These are phyloP conservation scores for Garcia nutans DNA, from an alignment of 345 rosid species.

Conservation along the genomic window DNA sequence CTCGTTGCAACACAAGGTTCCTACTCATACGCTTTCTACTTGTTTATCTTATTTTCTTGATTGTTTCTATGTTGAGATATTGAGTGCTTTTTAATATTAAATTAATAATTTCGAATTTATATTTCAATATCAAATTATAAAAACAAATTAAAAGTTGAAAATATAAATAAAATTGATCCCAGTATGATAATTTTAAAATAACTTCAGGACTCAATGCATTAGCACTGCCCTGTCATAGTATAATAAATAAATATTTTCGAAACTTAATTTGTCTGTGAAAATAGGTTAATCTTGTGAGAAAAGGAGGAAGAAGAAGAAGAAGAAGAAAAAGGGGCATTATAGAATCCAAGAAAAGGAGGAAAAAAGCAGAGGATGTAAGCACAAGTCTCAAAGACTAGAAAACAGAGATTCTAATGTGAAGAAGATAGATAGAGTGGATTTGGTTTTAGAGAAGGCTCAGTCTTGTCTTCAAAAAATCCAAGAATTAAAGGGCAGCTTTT, in stretches of 20 bases:
- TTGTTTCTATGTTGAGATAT: too few relatives aligned
- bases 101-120: too few relatives aligned
- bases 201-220: too few relatives aligned
- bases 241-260: background rate
- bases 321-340: background rate
- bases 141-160: too few relatives aligned
- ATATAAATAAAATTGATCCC: too few relatives aligned
- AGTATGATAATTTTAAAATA: too few relatives aligned
- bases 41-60: too few relatives aligned
- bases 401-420: background rate
- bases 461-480: slow-evolving; percentile 27
- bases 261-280: background rate
- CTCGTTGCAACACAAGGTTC: too few relatives aligned
- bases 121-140: too few relatives aligned
- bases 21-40: too few relatives aligned
- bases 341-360: background rate
- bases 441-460: slow-evolving; percentile 25
- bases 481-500: slow-evolving; percentile 20
- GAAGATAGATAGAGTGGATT: slow-evolving; percentile 27
- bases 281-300: slow-evolving; percentile 26
- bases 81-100: too few relatives aligned
- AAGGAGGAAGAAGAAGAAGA: slow-evolving; percentile 24
- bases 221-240: too few relatives aligned
- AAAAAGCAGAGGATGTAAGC: background rate
- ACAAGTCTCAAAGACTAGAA: background rate